Evolutionary conservation across 148 eudicot genomes (phyloP), one percentile per base, ranked within the genome.

Genomic region (Camellia lanceoleosa): DNA sequence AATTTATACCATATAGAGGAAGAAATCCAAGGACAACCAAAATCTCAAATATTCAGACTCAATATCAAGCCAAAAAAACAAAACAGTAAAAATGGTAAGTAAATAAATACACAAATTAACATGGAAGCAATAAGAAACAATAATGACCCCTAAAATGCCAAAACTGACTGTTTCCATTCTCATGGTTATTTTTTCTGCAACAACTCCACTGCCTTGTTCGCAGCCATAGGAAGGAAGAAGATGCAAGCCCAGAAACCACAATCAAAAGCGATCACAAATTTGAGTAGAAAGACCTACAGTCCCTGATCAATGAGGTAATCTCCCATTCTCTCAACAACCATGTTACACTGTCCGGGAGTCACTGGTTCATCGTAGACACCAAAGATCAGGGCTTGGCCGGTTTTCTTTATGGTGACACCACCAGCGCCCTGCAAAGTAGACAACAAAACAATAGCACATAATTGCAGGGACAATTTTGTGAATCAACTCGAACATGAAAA

Each of bases 271-370:
- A 74, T 3, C 11, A 12, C 13, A 43, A 46, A 56, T 63, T 63
- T 38, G 73, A n/a, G 56, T 1, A 77, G 47, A 79, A 30, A 30
- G 58, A 71, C 73, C 83, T 88, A 88, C 19, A 88, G 80, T 73
- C 89, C 91, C 69, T 89, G 91, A 3, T 89, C 91, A 78, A 81
- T 58, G 43, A 89, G 89, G 71, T 89, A 89, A 79, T 89, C 90
- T 54, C 92, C 92, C 77, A 89, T n/a, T 85, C 82, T 89, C 80
- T 89, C 92, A 23, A 89, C 90, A 43, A 89, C 67, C 85, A 89
- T 84, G 89, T 89, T 89, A 71, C 92, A 89, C 71, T 89, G 92
- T 51, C 92, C 90, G 59, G 92, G 89, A 80, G 90, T 82, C 82
- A 89, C 76, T 2, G 92, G 90, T 71, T 89, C 92, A 18, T 86